A percentile compares a stretch with the other conserved stretches of the same genome.
Evolutionary conservation across 371 early-diverging fungal genomes (phyloP).

Genomic region (Basidiobolus meristosporus): DNA sequence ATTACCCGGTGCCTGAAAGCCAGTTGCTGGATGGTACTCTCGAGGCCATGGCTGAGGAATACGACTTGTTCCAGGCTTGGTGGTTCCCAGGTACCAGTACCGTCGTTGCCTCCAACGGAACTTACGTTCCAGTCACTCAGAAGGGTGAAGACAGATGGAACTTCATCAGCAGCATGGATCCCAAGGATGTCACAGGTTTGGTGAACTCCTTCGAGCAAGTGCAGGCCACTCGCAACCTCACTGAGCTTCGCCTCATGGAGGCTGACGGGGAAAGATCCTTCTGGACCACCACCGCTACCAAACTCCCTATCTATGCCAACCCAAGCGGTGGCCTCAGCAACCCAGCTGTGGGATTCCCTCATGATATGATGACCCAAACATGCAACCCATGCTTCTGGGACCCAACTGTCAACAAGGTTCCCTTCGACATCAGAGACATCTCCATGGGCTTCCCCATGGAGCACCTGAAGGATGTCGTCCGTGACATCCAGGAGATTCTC

Average conservation of each 20-base stretch:
- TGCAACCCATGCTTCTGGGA: not conserved
- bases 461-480: not conserved
- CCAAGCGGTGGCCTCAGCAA: not conserved
- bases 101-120: not conserved
- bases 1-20: not conserved
- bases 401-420: too few species aligned
- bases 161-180: too few species aligned
- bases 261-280: too few species aligned
- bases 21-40: not conserved
- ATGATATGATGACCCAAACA: not conserved
- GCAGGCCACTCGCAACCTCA: too few species aligned
- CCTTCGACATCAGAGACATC: too few species aligned
- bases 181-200: too few species aligned
- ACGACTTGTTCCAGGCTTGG: not conserved
- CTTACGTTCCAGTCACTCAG: not conserved
- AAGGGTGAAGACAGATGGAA: not conserved
- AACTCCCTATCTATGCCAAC: not conserved
- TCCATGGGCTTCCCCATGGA: not conserved
- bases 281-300: not conserved
- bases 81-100: not conserved
- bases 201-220: too few species aligned
- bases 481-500: not conserved
- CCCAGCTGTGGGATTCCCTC: not conserved
- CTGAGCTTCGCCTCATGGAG: too few species aligned
- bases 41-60: not conserved